Base-by-base conservation (phyloP, 1,284 basidiomycete genomes). In the Cutaneotrichosporon dermatis region DNA sequence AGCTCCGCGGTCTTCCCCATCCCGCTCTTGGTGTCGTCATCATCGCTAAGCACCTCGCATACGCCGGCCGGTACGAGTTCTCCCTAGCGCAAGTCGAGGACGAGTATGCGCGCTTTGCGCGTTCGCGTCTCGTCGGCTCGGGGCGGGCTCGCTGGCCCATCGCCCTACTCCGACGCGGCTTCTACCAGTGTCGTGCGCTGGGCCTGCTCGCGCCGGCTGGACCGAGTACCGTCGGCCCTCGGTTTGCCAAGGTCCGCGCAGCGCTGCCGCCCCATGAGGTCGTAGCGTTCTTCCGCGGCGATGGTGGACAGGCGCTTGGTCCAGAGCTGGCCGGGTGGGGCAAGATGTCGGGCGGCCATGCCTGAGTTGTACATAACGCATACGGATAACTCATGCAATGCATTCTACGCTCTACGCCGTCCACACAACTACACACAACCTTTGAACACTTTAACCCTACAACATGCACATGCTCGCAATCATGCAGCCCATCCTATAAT, bases 31-130 rank as follows among this genome's bases (percentile, higher is more conserved):
- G 72, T 8, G 63, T 78, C 4, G 65, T 79, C 37, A 75, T 79
- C 58, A 73, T 79, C 35, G 55, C 86, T 84, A 67, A 94, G 81
- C 62, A 91, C 83, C 69, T 92, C 84, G 59, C 85, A 79, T 69
- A 92, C 76, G 74, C 87, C 82, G 73, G 89, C 81, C 51, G 81
- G 79, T 76, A 92, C 86, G 67, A 79, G 53, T 79, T 79, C 68
- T 77, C 74, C 51, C 74, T 78, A 54, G 72, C 75, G 4, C 74
- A 75, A 65, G 69, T 76, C 33, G 74, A 76, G 58, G 75, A 75
- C 61, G 77, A 79, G 60, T 79, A 79, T 56, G 62, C 74, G 34
- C 64, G 74, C 43, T 79, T 79, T 41, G 70, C 74, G 33, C 65
- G 76, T 39, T 74, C 73, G 6, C 72, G 73, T 16, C 66, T 79